Percentiles rank a stretch among this genome's conserved stretches.
Evolutionary conservation across 2,329 filamentous ascomycete species (phyloP).

Genomic region (Sclerotinia minor): DNA sequence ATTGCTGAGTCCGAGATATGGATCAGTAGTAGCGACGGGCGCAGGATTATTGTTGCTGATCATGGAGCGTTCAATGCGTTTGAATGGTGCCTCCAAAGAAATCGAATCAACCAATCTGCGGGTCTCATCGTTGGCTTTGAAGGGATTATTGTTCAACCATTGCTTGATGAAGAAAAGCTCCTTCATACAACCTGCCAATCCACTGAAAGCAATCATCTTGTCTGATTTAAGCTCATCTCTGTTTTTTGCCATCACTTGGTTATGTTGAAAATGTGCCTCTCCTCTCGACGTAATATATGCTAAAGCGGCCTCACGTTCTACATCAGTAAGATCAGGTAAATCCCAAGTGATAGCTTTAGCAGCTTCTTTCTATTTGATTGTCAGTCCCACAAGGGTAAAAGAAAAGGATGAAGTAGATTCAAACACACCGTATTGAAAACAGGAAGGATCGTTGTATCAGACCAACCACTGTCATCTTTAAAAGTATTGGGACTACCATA

Average conservation of each 20-base stretch:
- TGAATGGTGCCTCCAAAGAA: slow-evolving; percentile 12
- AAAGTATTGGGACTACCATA: slow-evolving; percentile 19
- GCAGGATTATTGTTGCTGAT: slow-evolving; percentile 4
- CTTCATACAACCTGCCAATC: slow-evolving; percentile 7
- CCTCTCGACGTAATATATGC: slow-evolving; percentile 7
- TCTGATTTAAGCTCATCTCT: slow-evolving; percentile 8
- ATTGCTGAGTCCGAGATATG: slow-evolving; percentile 6
- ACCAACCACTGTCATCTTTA: slow-evolving; percentile 17
- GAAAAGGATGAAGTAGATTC: not conserved
- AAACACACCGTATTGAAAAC: slow-evolving; percentile 27
- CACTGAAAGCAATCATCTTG: slow-evolving; percentile 16
- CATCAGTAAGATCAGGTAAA: slow-evolving; percentile 6
- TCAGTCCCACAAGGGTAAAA: not conserved
- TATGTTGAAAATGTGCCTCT: slow-evolving; percentile 18
- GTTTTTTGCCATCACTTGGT: slow-evolving; percentile 8
- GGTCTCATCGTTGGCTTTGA: not conserved
- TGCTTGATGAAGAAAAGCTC: slow-evolving; percentile 18
- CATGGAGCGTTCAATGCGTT: slow-evolving; percentile 1
- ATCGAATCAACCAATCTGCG: slow-evolving; percentile 5
- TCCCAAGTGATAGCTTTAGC: slow-evolving; percentile 16
- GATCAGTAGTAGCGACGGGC: not conserved
- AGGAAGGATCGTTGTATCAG: slow-evolving; percentile 12
- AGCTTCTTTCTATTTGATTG: not conserved
- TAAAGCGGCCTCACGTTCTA: slow-evolving; percentile 4
- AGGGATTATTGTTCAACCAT: not conserved